Percentiles rank a stretch among this genome's conserved stretches.
phyloP scores from a whole-genome alignment of 140 eudicot species.

The Ambrosia hybrid region DNA sequence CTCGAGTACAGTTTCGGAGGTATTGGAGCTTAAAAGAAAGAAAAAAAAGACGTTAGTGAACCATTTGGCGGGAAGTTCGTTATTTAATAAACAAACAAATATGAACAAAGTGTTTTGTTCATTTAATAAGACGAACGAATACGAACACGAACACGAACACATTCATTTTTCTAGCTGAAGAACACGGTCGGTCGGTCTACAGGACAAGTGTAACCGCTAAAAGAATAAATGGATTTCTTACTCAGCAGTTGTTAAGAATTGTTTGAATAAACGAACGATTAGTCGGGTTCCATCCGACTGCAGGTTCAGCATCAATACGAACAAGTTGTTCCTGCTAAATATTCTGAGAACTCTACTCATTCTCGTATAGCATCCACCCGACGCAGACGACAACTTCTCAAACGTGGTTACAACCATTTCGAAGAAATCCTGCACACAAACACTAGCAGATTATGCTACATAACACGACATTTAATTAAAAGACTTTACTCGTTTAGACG shows the following conservation, averaged over 20 bases:
- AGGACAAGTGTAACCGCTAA: not conserved
- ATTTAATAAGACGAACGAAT: no score
- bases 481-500: not conserved
- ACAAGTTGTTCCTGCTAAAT: slow-evolving; percentile 27
- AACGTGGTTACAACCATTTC: slow-evolving; percentile 34
- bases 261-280: slow-evolving; percentile 34
- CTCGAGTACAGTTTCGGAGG: slow-evolving; percentile 17
- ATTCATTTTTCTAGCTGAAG: no score
- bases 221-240: slow-evolving; percentile 11
- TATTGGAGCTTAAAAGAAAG: slow-evolving; percentile 24
- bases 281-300: slow-evolving; percentile 21
- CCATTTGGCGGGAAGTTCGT: no score
- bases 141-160: no score
- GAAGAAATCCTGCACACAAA: slow-evolving; percentile 43
- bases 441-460: not conserved
- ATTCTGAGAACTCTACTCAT: slow-evolving; percentile 34
- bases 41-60: not conserved
- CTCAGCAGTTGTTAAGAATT: slow-evolving; percentile 30
- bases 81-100: no score
- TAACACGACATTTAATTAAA: no score
- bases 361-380: slow-evolving; percentile 31
- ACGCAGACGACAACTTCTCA: slow-evolving; percentile 34
- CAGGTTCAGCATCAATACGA: slow-evolving; percentile 35
- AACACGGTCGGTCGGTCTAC: no score
- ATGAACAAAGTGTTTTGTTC: no score